Base-by-base conservation (phyloP, 495 filamentous ascomycete species). In the Tuber umbilicatum region DNA sequence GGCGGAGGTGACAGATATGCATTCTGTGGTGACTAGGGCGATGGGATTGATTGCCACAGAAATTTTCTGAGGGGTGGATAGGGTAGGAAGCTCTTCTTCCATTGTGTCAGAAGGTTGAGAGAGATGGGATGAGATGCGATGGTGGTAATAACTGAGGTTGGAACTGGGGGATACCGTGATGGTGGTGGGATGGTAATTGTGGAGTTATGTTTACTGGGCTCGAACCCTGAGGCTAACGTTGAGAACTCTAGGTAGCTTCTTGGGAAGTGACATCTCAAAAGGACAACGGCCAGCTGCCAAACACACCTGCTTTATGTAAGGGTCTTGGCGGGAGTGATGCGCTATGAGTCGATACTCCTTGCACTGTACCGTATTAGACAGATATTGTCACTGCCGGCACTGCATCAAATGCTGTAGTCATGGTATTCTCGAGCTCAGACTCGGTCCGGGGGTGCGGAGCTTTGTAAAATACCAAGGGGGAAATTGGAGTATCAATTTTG, bases 1-100 rank as follows among this genome's bases (percentile, higher is more conserved):
- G 40, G 94, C 94, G 79, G 94, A 97, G 39, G 95, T 97, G 84
- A 99, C 94, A 50, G 93, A 91, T 83, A 99, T 98, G 83, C 96
- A 99, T 91, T 99, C 95, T 85, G 96, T 97, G 40, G 94, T 96
- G 80, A 99, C 94, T 75, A 99, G 85, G 67, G 96, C 94, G 73
- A 97, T 93, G 4, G 95, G 94, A 76, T 98, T 93, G 69, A 98
- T 91, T 55, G 95, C 94, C 68, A 98, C 93, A 17, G 93, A 81
- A 40, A 81, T 79, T 42, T 71, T 77, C 70, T 72, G 50, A 72
- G 76, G n/a, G 69, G 75, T n/a, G 60, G 77, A 38, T 72, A 74
- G 5, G 60, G 71, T 42, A 50, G 40, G 21, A 72, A 64, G 55
- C 16, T 64, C 77, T 35, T 78, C 77, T 47, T 79, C 77, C 77